These are phyloP conservation scores for Sarocladiaceae sp. DNA, from an alignment of 2,329 filamentous ascomycete genomes.

Conservation along the genomic window DNA sequence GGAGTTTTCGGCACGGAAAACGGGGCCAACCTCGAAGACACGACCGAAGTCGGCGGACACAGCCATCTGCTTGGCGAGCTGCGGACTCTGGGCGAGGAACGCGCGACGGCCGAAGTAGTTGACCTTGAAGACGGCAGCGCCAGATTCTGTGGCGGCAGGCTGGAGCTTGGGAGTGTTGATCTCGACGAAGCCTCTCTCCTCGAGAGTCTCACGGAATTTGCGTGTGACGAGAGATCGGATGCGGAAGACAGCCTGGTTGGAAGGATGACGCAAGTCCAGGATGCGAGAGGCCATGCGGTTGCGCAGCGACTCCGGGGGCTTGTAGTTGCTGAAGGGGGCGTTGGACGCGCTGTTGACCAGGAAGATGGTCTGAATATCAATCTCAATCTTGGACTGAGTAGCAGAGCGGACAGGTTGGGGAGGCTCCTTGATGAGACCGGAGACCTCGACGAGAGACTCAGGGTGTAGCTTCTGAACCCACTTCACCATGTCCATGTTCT, in stretches of 20 bases:
- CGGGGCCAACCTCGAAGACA: conserved; percentile 67
- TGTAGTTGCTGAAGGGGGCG: conserved; percentile 47
- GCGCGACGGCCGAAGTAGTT: conserved; percentile 86
- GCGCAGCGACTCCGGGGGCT: conserved; percentile 58
- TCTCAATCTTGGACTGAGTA: conserved; percentile 68
- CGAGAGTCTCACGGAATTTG: conserved; percentile 70
- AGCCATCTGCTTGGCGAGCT: conserved; percentile 88
- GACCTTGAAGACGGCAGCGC: conserved; percentile 83
- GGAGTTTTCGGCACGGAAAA: conserved; percentile 92
- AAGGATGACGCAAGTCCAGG: conserved; percentile 77
- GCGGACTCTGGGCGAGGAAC: conserved; percentile 86
- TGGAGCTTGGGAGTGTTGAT: conserved; percentile 93
- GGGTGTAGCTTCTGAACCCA: conserved; percentile 79
- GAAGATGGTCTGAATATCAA: conserved; percentile 55
- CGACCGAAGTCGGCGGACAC: conserved; percentile 84
- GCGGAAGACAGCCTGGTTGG: conserved; percentile 82
- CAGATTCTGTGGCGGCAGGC: conserved; percentile 83
- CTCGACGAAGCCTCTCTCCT: conserved; percentile 75
- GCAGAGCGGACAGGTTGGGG: conserved; percentile 70
- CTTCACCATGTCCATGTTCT: conserved; percentile 66
- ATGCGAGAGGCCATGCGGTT: conserved; percentile 74
- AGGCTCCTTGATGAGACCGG: conserved; percentile 65
- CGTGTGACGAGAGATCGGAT: conserved; percentile 76
- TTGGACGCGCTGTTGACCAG: conserved; percentile 45
- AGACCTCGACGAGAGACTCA: conserved; percentile 73